These are phyloP conservation scores for Oidium heveae DNA, from an alignment of 2,329 filamentous ascomycete species.

Conservation along the genomic window DNA sequence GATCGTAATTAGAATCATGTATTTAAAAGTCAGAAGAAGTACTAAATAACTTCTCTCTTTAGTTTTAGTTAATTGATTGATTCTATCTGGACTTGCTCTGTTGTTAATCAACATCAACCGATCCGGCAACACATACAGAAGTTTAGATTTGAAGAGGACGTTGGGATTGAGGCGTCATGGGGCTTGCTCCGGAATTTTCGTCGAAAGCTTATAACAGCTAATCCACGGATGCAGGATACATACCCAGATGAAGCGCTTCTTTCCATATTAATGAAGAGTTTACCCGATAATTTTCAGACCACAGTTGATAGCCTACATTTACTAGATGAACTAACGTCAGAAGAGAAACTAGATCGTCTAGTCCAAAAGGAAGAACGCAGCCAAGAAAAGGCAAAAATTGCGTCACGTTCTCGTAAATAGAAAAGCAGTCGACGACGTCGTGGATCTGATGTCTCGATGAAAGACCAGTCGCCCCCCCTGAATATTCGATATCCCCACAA, in stretches of 20 bases:
- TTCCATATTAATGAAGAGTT: not conserved
- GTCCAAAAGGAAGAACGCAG: not conserved
- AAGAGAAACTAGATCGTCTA: not conserved
- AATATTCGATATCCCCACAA: not conserved
- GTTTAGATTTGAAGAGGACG: not conserved
- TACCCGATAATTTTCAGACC: not conserved
- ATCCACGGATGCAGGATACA: not conserved
- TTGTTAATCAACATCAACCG: no score
- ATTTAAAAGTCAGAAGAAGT: no score
- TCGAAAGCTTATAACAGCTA: not conserved
- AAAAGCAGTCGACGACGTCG: not conserved
- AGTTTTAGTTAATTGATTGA: no score
- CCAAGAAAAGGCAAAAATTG: not conserved
- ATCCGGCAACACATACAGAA: no score
- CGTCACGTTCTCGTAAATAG: not conserved
- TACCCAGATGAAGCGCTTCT: not conserved
- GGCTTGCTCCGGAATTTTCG: not conserved
- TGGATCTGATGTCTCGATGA: not conserved
- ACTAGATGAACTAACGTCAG: not conserved
- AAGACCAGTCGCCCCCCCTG: not conserved
- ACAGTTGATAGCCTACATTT: not conserved
- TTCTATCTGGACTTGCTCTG: no score
- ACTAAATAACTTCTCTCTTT: no score
- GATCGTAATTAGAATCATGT: no score
- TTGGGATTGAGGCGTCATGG: not conserved